phyloP scores from a whole-genome alignment of 108 stramenopile genomes.

The Aurantiochytrium sp. region DNA sequence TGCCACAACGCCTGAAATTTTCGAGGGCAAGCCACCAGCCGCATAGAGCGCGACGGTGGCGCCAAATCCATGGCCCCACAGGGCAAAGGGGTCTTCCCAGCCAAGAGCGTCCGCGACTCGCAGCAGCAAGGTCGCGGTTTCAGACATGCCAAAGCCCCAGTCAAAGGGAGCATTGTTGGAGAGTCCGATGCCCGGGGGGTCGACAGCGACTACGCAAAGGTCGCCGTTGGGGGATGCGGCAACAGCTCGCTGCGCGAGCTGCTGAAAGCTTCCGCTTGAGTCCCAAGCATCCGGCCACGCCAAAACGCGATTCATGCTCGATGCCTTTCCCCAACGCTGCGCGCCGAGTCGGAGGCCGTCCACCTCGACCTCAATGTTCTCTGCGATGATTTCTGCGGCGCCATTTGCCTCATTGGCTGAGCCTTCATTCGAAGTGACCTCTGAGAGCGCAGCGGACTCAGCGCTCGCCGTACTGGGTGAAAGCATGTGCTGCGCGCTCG shows the following conservation, averaged over 20 bases:
- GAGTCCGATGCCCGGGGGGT: background rate
- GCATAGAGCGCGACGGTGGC: background rate
- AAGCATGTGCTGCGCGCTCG: background rate
- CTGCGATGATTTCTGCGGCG: background rate
- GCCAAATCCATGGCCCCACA: background rate
- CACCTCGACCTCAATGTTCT: background rate
- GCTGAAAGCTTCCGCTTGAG: background rate
- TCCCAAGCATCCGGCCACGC: background rate
- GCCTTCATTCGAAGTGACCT: background rate
- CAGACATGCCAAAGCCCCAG: background rate
- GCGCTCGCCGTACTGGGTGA: background rate
- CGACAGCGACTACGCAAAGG: background rate
- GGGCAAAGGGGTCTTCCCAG: background rate
- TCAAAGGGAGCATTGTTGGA: background rate
- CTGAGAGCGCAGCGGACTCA: background rate
- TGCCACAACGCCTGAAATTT: background rate
- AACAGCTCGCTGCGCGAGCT: background rate
- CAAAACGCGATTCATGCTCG: background rate
- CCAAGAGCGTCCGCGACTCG: background rate
- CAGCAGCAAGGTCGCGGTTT: background rate
- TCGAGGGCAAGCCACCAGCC: background rate
- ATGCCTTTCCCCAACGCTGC: background rate
- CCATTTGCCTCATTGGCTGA: no score
- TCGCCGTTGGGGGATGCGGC: background rate
- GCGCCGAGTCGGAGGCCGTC: background rate